Percentiles rank a stretch among this genome's conserved stretches.
phyloP scores from a whole-genome alignment of 257 asterid genomes.

The Penstemon davidsonii region DNA sequence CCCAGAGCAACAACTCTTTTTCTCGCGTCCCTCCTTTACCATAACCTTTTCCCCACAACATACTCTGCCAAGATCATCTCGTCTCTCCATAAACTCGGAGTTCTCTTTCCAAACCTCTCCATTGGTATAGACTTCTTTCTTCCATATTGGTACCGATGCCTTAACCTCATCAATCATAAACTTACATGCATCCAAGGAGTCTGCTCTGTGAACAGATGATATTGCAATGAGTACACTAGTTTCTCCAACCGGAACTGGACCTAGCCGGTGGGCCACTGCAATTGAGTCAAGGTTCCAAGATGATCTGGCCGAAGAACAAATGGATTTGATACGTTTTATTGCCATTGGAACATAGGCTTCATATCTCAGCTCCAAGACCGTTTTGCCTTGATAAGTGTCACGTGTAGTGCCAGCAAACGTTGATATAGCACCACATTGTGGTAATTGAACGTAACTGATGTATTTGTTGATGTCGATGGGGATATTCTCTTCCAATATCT shows the following conservation, averaged over 20 bases:
- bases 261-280: conserved; percentile 79
- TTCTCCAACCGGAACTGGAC: conserved; percentile 85
- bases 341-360: conserved; percentile 98
- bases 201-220: conserved; percentile 79
- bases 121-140: conserved; percentile 88
- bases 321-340: conserved; percentile 67
- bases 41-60: conserved; percentile 43
- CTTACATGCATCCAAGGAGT: conserved; percentile 83
- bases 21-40: conserved; percentile 39
- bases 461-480: conserved; percentile 65
- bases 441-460: conserved; percentile 65
- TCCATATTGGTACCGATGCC: conserved; percentile 95
- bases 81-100: conserved; percentile 70
- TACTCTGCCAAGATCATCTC: conserved; percentile 41
- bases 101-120: conserved; percentile 99
- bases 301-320: conserved; percentile 80
- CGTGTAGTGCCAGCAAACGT: conserved; percentile 95
- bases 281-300: conserved; percentile 65
- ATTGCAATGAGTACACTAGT: conserved; percentile 80
- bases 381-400: conserved; percentile 74
- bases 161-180: conserved; percentile 87
- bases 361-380: conserved; percentile 75
- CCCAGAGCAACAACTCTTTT: conserved; percentile 50
- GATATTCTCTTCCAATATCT: conserved; percentile 65
- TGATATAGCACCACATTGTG: conserved; percentile 88